phyloP scores from a whole-genome alignment of 306 rosid genomes.

The Inga laurina region DNA sequence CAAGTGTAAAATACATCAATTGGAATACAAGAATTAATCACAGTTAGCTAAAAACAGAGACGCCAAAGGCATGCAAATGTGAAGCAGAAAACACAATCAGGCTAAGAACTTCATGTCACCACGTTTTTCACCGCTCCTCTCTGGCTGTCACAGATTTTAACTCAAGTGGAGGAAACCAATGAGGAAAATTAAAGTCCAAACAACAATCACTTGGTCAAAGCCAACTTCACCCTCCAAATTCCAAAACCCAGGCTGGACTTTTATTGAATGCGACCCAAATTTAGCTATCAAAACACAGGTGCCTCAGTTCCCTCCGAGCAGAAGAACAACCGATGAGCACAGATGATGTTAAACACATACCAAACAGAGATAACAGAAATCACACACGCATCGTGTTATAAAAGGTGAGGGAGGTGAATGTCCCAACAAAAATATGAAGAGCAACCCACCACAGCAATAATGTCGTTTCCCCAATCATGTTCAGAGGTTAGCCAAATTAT shows the following conservation, averaged over 20 bases:
- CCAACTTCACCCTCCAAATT: slow-evolving; percentile 28
- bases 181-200: slow-evolving; percentile 25
- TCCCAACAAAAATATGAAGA: slow-evolving; percentile 38
- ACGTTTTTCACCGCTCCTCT: slow-evolving; percentile 11
- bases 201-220: slow-evolving; percentile 29
- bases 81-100: slow-evolving; percentile 25
- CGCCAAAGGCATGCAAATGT: slow-evolving; percentile 26
- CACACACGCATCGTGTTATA: slow-evolving; percentile 49
- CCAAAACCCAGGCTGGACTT: slow-evolving; percentile 32
- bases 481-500: slow-evolving; percentile 33
- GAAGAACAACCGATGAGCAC: slow-evolving; percentile 24
- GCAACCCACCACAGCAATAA: slow-evolving; percentile 39
- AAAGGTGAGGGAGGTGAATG: slow-evolving; percentile 36
- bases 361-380: slow-evolving; percentile 36
- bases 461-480: slow-evolving; percentile 17
- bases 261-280: slow-evolving; percentile 28
- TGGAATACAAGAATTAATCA: slow-evolving; percentile 36
- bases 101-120: slow-evolving; percentile 29
- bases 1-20: slow-evolving; percentile 32
- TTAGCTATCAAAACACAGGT: slow-evolving; percentile 30
- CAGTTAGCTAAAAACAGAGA: not conserved
- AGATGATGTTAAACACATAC: slow-evolving; percentile 34
- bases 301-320: slow-evolving; percentile 38
- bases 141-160: slow-evolving; percentile 23
- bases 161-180: slow-evolving; percentile 22